Base-by-base conservation (phyloP, 768 basidiomycete genomes). In the Panaeolus papilionaceus region DNA sequence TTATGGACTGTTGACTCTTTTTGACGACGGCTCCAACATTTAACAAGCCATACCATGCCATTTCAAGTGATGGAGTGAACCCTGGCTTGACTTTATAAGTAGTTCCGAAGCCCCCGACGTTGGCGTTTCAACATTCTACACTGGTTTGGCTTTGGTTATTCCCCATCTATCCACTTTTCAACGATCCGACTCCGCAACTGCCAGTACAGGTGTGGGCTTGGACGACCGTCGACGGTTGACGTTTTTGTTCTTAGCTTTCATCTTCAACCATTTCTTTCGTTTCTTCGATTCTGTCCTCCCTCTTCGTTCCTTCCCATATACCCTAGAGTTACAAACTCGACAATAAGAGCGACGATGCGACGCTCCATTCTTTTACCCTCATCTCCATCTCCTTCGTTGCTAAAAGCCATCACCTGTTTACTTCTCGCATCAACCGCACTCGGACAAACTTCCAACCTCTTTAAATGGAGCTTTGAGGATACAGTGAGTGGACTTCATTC, bases 401-500 rank as follows among this genome's bases (percentile, higher is more conserved):
- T 37, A 2, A 58, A 23, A 58, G 54, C 28, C 7, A 16, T 16
- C 11, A 58, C 33, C 4, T 58, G 54, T 37, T 58, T 58, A 16
- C 54, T 58, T 37, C n/a, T 58, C 5, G 54, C 20, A 16, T 58
- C 54, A 7, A 33, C 16, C 14, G 54, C 16, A 11, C 9, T 61
- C 20, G 68, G 65, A 10, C 68, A 69, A 33, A 69, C 68, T n/a
- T 66, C 61, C 11, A 58, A 66, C 37, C 44, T 65, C 4, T 69
- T 61, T 18, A 69, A 64, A 39, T 69, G 68, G 68, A 20, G 40
- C 7, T 69, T 69, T 44, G 62, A 66, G 44, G 65, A 69, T 64
- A 64, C 47, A 3, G 68, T 66, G 28, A 42, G 68, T 51, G 33
- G 14, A 0, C 4, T 51, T 37, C 11, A 6, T 16, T 18, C 38